A percentile compares a stretch with the other conserved stretches of the same genome.
These are phyloP conservation scores for Posidonia oceanica DNA, from an alignment of 116 monocot genomes.

Conservation along the genomic window DNA sequence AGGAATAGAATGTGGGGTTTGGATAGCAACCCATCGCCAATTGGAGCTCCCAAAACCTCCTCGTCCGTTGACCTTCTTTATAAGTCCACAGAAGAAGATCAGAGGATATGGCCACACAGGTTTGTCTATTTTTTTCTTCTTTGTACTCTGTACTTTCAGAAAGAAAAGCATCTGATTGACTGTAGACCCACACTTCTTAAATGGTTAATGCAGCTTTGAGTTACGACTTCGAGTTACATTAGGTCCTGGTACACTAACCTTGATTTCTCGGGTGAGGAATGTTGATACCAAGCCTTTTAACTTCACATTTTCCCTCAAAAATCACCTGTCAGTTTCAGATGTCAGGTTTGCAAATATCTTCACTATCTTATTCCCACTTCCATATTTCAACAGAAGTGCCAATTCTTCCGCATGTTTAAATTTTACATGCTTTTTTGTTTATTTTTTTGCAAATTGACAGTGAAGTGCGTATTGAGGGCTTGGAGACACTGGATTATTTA, in stretches of 20 bases:
- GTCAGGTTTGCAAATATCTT: slow-evolving; percentile 40
- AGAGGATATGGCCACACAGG: slow-evolving; percentile 61
- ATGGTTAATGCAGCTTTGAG: slow-evolving; percentile 46
- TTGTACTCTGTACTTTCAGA: not conserved
- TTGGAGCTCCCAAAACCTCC: slow-evolving; percentile 29
- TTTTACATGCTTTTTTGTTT: not conserved
- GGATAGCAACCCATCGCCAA: slow-evolving; percentile 34
- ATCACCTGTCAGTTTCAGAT: slow-evolving; percentile 55
- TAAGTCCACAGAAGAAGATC: slow-evolving; percentile 49
- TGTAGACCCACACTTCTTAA: not conserved
- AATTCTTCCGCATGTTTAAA: not conserved
- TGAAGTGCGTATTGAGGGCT: slow-evolving; percentile 61
- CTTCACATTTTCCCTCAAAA: slow-evolving; percentile 54
- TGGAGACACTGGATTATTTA: slow-evolving; percentile 72
- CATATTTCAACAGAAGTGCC: not conserved
- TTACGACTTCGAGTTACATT: slow-evolving; percentile 51
- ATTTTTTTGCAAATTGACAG: slow-evolving; percentile 10
- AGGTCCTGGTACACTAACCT: slow-evolving; percentile 39
- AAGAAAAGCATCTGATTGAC: slow-evolving; percentile 1
- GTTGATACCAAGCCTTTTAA: slow-evolving; percentile 39
- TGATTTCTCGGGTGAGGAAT: slow-evolving; percentile 63
- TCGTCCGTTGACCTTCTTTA: slow-evolving; percentile 53
- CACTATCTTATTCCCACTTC: not conserved
- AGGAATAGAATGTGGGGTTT: slow-evolving; percentile 53
- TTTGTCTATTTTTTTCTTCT: not conserved